Conservation (phyloP, 169 alveolate genomes). For the Eimeria necatrix region DNA sequence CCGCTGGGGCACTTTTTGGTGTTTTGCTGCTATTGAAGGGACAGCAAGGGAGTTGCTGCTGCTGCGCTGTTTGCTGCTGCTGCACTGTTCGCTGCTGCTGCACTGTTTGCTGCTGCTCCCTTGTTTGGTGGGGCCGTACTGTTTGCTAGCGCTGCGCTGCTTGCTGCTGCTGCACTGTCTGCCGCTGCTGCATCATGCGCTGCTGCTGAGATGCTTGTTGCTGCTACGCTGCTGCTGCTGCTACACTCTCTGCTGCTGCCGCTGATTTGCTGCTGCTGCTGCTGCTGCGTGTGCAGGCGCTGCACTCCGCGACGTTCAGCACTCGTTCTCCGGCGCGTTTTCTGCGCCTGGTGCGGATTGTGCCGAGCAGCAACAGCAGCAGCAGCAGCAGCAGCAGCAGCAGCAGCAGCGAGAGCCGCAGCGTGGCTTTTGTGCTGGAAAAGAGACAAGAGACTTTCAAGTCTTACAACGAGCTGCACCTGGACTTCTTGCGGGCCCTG, state of each 20-base stretch:
- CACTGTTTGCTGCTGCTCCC: background rate
- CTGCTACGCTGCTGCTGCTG: background rate
- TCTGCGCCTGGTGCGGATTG: constrained; percentile 72
- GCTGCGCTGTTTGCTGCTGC: constrained; percentile 14
- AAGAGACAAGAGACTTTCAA: constrained; percentile 47
- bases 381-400: constrained; percentile 55
- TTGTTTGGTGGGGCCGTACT: too few relatives aligned
- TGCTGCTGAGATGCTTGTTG: background rate
- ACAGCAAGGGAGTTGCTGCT: background rate
- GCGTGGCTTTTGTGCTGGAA: constrained; percentile 72
- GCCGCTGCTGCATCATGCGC: background rate
- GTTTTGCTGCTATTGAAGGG: background rate
- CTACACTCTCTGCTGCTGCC: background rate
- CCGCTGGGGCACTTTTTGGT: background rate
- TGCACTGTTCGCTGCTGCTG: background rate
- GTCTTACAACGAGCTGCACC: constrained; percentile 69
- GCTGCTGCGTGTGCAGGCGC: constrained; percentile 51
- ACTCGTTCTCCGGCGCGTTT: constrained; percentile 73
- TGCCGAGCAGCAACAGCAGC: constrained; percentile 62
- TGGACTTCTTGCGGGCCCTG: constrained; percentile 57
- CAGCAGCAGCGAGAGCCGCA: constrained; percentile 63
- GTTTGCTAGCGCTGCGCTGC: background rate
- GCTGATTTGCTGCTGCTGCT: background rate
- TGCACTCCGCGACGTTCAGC: constrained; percentile 74
- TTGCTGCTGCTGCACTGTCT: background rate